Conservation (phyloP, 2,329 filamentous ascomycete species). For the Alternaria triticimaculans region DNA sequence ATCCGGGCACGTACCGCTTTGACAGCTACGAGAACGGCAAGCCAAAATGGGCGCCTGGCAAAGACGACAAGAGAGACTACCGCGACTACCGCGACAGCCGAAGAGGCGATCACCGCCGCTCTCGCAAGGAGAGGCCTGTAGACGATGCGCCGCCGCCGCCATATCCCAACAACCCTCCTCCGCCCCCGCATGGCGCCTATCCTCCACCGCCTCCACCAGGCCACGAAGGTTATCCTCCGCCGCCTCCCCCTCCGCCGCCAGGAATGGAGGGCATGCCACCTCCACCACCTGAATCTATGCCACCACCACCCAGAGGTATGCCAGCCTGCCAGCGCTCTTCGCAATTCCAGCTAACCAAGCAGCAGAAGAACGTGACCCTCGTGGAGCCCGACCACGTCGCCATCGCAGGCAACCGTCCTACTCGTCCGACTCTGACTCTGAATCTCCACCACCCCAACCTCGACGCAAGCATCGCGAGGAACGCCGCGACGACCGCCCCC, state of each 20-base stretch:
- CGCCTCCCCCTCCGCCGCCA: not conserved
- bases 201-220: constrained; percentile 12
- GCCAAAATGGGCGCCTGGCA: constrained; percentile 31
- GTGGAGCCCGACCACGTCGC: constrained; percentile 16
- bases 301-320: constrained; percentile 15
- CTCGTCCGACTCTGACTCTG: constrained; percentile 23
- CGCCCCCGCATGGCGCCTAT: constrained; percentile 8
- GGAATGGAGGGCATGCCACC: not conserved
- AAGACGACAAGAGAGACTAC: constrained; percentile 30
- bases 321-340: not conserved
- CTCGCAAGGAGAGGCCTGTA: constrained; percentile 19
- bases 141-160: constrained; percentile 27
- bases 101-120: constrained; percentile 25
- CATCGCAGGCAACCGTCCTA: constrained; percentile 26
- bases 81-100: constrained; percentile 30
- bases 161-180: constrained; percentile 7
- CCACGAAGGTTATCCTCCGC: not conserved
- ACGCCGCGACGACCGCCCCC: constrained; percentile 28
- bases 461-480: constrained; percentile 30
- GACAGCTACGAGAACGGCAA: constrained; percentile 39
- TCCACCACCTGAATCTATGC: not conserved
- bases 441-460: constrained; percentile 29
- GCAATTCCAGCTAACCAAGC: not conserved
- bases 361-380: constrained; percentile 5
- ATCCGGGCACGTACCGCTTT: constrained; percentile 32